These are phyloP conservation scores for Leishmania braziliensis DNA, from an alignment of 208 protist genomes.

Conservation along the genomic window DNA sequence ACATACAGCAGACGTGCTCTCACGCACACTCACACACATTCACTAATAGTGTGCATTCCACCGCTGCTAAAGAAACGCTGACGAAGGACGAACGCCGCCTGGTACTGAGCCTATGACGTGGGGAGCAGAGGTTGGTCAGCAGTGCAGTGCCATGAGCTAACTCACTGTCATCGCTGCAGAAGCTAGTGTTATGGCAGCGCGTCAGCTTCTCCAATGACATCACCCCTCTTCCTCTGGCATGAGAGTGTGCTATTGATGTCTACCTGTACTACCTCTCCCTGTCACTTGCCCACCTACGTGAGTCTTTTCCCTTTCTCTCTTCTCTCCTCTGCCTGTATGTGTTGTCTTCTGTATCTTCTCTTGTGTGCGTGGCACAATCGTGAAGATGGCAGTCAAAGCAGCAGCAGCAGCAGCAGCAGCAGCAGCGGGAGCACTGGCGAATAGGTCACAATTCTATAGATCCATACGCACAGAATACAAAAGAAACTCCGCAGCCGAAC, in stretches of 20 bases:
- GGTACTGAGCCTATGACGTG: background rate
- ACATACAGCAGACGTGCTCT: background rate
- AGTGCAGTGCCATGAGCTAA: background rate
- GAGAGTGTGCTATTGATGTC: background rate
- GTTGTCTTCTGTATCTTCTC: background rate
- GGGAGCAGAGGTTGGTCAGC: background rate
- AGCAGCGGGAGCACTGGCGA: background rate
- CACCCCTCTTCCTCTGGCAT: background rate
- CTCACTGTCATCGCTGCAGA: background rate
- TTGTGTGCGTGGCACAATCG: background rate
- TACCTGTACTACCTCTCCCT: background rate
- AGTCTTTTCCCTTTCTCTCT: background rate
- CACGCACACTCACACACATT: background rate
- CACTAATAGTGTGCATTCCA: background rate
- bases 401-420: background rate
- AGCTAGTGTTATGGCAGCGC: background rate
- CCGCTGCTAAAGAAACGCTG: background rate
- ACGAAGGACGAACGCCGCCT: background rate
- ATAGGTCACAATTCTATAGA: background rate
- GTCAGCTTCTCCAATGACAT: background rate
- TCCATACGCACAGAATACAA: background rate
- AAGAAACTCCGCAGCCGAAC: background rate
- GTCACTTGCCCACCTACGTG: background rate
- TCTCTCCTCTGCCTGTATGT: background rate
- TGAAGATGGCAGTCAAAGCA: background rate